phyloP scores from a whole-genome alignment of 2,329 filamentous ascomycete species.

The Huntiella omanensis region DNA sequence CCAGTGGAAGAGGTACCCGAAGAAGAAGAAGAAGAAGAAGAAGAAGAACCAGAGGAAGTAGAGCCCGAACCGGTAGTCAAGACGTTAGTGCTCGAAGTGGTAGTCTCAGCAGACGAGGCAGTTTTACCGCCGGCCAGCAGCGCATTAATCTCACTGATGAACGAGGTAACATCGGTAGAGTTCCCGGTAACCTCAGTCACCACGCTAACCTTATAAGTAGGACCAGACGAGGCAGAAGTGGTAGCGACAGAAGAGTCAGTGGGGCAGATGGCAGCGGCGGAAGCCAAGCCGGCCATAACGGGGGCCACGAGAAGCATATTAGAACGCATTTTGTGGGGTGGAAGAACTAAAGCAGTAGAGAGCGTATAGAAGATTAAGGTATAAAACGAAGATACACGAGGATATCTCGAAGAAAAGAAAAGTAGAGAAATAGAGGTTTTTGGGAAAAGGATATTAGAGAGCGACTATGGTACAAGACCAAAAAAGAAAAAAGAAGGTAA shows the following conservation, averaged over 20 bases:
- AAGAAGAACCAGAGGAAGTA: background rate
- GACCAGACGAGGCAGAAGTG: background rate
- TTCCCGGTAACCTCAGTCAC: too few relatives aligned
- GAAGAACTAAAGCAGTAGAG: too few relatives aligned
- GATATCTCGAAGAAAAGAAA: too few relatives aligned
- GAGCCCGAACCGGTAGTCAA: background rate
- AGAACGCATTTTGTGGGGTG: slow-evolving; percentile 9
- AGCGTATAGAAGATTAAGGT: too few relatives aligned
- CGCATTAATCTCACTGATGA: too few relatives aligned
- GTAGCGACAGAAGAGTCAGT: background rate
- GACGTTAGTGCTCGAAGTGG: background rate
- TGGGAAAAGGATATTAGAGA: too few relatives aligned
- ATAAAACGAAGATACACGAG: too few relatives aligned
- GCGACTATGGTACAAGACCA: too few relatives aligned
- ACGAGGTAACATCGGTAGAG: too few relatives aligned
- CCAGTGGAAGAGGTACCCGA: background rate
- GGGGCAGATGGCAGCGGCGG: background rate
- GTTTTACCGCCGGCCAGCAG: background rate
- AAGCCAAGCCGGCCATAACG: slow-evolving; percentile 7
- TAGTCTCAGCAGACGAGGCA: background rate
- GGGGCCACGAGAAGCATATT: slow-evolving; percentile 8
- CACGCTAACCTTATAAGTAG: background rate
- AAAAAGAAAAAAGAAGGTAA: too few relatives aligned
- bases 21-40: slow-evolving; percentile 1
- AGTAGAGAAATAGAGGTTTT: too few relatives aligned